These are phyloP conservation scores for Asterophora parasitica DNA, from an alignment of 768 basidiomycete species.

Conservation along the genomic window DNA sequence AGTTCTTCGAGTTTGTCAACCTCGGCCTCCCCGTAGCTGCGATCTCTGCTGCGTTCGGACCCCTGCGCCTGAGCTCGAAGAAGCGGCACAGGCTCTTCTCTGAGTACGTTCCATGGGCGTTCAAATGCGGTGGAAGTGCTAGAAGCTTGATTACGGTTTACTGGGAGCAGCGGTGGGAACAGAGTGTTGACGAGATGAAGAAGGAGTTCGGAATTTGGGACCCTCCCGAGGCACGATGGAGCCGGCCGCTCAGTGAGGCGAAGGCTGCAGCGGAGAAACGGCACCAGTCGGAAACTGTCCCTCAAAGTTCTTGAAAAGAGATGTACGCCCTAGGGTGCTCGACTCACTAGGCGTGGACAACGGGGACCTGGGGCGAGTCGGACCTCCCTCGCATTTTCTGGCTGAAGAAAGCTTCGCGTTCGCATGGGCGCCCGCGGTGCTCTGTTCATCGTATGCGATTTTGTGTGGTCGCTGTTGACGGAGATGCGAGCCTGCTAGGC, in stretches of 20 bases:
- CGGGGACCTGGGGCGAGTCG: too few species aligned
- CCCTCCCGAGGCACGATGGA: conserved; percentile 71
- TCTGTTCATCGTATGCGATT: too few species aligned
- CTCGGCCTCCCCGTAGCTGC: conserved; percentile 85
- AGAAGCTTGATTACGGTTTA: conserved; percentile 83
- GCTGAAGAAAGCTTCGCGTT: too few species aligned
- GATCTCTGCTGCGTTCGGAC: conserved; percentile 76
- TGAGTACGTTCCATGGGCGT: conserved; percentile 92
- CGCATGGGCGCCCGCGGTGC: too few species aligned
- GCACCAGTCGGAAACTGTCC: conserved; percentile 6
- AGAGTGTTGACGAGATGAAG: conserved; percentile 78
- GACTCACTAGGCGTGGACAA: too few species aligned
- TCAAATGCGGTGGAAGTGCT: conserved; percentile 74
- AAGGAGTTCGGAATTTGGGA: conserved; percentile 82
- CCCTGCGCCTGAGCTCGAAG: conserved; percentile 57
- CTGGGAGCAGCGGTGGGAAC: conserved; percentile 94
- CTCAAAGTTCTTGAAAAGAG: conserved; percentile 2
- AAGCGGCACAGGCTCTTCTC: conserved; percentile 57
- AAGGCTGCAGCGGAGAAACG: conserved; percentile 41
- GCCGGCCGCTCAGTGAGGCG: conserved; percentile 60
- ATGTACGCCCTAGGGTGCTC: too few species aligned
- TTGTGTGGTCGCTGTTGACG: too few species aligned
- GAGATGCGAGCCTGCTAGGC: too few species aligned
- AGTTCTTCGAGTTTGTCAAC: conserved; percentile 92
- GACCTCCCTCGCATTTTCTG: too few species aligned